These are phyloP conservation scores for Triticum timopheevii DNA, from an alignment of 176 grass and related monocot genomes.

Conservation along the genomic window DNA sequence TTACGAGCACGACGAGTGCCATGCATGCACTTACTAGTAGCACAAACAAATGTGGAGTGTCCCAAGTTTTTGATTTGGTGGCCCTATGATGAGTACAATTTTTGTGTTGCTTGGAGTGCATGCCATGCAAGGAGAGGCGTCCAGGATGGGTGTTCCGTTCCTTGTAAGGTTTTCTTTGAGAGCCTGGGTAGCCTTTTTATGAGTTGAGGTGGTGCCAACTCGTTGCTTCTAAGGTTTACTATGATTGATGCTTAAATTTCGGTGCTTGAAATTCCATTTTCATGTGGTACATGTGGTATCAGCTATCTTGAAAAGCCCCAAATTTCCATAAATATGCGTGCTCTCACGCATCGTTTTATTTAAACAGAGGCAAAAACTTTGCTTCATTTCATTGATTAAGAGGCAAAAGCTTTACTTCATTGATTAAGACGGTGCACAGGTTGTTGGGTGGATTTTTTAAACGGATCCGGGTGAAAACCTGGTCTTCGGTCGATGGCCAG, in stretches of 20 bases:
- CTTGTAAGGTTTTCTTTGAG: constrained; percentile 32
- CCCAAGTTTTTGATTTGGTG: neutral
- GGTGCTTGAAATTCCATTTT: neutral
- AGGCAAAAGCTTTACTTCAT: too few species aligned
- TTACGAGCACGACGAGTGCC: neutral
- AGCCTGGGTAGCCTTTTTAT: neutral
- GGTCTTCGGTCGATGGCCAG: too few species aligned
- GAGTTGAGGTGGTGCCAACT: constrained; percentile 13
- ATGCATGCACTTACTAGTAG: neutral
- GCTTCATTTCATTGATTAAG: too few species aligned
- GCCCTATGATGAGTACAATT: neutral
- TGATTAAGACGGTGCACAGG: too few species aligned
- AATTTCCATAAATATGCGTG: too few species aligned
- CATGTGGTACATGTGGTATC: neutral
- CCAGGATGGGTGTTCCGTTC: constrained; percentile 28
- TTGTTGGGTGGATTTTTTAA: too few species aligned
- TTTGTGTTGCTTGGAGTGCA: constrained; percentile 51
- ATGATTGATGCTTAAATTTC: neutral
- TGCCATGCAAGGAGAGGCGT: constrained; percentile 3
- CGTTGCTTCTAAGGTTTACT: constrained; percentile 57
- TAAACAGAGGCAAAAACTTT: too few species aligned
- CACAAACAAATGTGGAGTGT: neutral
- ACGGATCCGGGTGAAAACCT: too few species aligned
- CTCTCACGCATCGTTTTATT: too few species aligned
- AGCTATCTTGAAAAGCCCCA: too few species aligned